Percentiles rank a stretch among this genome's conserved stretches.
Conservation (phyloP, 176 grass and related monocot genomes). For the Saccharum officinarum region DNA sequence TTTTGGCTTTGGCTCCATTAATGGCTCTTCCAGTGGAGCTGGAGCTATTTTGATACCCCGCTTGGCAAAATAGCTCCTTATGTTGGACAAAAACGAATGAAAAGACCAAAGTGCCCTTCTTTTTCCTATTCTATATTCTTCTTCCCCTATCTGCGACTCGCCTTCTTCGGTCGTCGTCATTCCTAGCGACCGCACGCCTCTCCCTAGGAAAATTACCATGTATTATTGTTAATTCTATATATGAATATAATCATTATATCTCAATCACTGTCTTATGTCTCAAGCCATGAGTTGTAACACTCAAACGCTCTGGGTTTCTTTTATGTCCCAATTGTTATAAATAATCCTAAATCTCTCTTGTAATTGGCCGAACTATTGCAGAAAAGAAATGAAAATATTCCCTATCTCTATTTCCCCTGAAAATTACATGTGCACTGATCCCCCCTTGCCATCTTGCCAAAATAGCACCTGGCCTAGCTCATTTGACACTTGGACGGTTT, state of each 20-base stretch:
- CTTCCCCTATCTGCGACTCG: too few species aligned
- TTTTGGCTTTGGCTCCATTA: too few species aligned
- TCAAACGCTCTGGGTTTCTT: background rate
- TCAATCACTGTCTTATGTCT: conserved; percentile 21
- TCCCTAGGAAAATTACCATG: background rate
- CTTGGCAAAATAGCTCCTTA: too few species aligned
- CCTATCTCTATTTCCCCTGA: background rate
- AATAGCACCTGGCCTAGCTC: background rate
- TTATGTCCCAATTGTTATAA: background rate
- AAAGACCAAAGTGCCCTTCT: too few species aligned
- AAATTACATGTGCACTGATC: background rate
- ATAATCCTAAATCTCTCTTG: background rate
- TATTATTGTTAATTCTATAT: background rate
- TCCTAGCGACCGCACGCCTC: too few species aligned
- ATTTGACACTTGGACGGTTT: background rate
- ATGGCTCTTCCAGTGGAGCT: too few species aligned
- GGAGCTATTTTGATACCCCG: too few species aligned
- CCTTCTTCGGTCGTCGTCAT: too few species aligned
- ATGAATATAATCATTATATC: background rate
- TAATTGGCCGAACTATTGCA: background rate
- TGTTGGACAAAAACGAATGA: too few species aligned
- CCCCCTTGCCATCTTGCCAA: background rate
- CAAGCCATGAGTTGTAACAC: conserved; percentile 11
- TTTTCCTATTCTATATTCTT: too few species aligned
- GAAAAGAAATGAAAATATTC: background rate